Percentiles rank a stretch among this genome's conserved stretches.
Conservation (phyloP, 345 rosid genomes). For the Erysimum cheiranthoides region DNA sequence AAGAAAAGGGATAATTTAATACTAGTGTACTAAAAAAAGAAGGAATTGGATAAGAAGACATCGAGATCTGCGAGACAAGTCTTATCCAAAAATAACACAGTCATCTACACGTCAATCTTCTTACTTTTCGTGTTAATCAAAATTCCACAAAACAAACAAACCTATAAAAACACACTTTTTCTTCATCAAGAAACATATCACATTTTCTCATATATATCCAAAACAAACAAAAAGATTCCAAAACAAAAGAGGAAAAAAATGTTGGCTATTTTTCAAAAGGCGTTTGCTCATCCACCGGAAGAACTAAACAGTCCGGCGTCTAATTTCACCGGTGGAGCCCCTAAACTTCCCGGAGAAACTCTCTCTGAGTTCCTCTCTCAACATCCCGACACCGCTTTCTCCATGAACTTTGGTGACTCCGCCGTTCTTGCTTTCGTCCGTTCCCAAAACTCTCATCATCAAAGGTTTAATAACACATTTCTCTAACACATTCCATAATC, state of each 20-base stretch:
- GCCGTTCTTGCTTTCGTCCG: conserved; percentile 72
- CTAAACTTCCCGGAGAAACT: conserved; percentile 74
- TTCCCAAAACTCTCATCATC: conserved; percentile 43
- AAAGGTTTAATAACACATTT: conserved; percentile 27
- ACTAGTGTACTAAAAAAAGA: background rate
- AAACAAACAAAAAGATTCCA: background rate
- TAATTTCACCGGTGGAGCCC: conserved; percentile 46
- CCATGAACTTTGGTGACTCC: conserved; percentile 70
- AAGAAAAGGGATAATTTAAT: conserved; percentile 2
- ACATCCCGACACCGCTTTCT: conserved; percentile 59
- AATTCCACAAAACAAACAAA: background rate
- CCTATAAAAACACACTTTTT: conserved; percentile 18
- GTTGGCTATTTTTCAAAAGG: conserved; percentile 91
- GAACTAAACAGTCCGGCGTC: conserved; percentile 94
- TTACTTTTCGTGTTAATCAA: conserved; percentile 15
- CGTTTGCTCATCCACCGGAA: conserved; percentile 82
- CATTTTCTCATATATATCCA: conserved; percentile 7
- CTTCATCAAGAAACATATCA: conserved; percentile 3
- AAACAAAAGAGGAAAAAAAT: conserved; percentile 41
- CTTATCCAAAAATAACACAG: conserved; percentile 45
- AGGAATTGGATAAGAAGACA: conserved; percentile 46
- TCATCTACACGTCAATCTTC: conserved; percentile 37
- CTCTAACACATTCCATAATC: background rate
- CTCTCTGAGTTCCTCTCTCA: conserved; percentile 65
- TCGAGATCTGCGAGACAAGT: conserved; percentile 42